Evolutionary conservation across 768 basidiomycete species (phyloP).

Genomic region (Candolleomyces aberdarensis): DNA sequence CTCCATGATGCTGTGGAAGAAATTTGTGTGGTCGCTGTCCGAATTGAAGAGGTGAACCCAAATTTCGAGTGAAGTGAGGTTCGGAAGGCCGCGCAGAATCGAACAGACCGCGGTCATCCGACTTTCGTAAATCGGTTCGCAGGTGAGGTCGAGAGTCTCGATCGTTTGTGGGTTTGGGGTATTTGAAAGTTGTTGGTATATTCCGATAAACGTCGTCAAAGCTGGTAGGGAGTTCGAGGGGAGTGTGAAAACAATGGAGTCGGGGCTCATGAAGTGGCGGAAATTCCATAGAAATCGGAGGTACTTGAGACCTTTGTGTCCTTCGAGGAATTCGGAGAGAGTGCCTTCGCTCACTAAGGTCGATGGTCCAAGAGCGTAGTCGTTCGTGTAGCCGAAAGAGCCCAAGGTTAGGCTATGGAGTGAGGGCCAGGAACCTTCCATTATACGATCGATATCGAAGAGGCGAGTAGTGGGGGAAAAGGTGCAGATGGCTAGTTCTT

Average conservation of each 20-base stretch:
- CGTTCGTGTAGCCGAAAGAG: constrained; percentile 46
- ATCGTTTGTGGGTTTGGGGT: constrained; percentile 34
- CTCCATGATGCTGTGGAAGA: constrained; percentile 33
- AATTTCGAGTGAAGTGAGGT: constrained; percentile 41
- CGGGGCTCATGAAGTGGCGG: constrained; percentile 47
- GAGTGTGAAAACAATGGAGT: constrained; percentile 31
- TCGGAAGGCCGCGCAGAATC: constrained; percentile 31
- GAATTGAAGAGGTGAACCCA: constrained; percentile 42
- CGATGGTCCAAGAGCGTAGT: constrained; percentile 37
- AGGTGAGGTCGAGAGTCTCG: constrained; percentile 44
- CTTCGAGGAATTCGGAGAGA: constrained; percentile 35
- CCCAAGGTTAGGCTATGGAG: constrained; percentile 45
- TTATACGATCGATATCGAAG: constrained; percentile 39
- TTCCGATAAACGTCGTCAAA: constrained; percentile 42
- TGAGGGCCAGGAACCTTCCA: constrained; percentile 37
- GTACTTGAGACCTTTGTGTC: constrained; percentile 36
- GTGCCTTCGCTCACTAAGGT: constrained; percentile 17
- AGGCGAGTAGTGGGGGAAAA: constrained; percentile 46
- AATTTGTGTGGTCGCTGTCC: constrained; percentile 27
- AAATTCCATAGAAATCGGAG: constrained; percentile 50
- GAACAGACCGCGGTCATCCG: constrained; percentile 30
- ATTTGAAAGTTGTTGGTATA: constrained; percentile 44
- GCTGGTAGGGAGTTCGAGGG: constrained; percentile 26
- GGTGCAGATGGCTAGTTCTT: constrained; percentile 47
- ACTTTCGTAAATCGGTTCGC: constrained; percentile 43